Conservation (phyloP, 2,329 filamentous ascomycete species). For the Epichloe scottii region DNA sequence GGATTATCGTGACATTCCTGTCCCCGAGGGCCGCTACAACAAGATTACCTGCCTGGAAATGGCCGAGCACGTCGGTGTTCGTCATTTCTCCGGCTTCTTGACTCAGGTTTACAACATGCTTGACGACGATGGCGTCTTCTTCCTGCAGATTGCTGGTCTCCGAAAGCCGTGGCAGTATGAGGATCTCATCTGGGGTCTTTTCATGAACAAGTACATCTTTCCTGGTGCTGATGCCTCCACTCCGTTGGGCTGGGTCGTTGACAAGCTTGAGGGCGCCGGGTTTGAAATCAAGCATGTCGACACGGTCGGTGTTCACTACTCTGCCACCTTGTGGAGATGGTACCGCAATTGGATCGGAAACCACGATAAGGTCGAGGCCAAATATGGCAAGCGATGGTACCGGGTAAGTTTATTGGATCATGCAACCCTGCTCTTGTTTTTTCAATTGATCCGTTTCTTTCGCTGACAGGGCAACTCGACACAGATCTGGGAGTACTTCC, state of each 20-base stretch:
- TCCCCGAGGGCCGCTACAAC: constrained; percentile 58
- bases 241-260: constrained; percentile 76
- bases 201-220: constrained; percentile 99
- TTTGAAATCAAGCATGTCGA: constrained; percentile 80
- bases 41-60: constrained; percentile 98
- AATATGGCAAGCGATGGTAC: constrained; percentile 94
- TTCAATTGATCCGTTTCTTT: neutral
- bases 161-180: constrained; percentile 96
- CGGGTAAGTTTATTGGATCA: constrained; percentile 46
- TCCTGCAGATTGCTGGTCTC: constrained; percentile 88
- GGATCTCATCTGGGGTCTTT: constrained; percentile 93
- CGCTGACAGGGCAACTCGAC: neutral
- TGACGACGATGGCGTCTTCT: constrained; percentile 90
- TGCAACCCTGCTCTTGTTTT: neutral
- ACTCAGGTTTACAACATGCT: constrained; percentile 89
- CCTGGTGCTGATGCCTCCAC: constrained; percentile 92
- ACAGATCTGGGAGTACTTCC: constrained; percentile 87
- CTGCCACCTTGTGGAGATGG: constrained; percentile 93
- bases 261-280: constrained; percentile 61
- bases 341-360: constrained; percentile 98
- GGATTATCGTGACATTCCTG: constrained; percentile 91
- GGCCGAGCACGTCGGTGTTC: constrained; percentile 96
- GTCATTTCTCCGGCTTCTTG: constrained; percentile 71
- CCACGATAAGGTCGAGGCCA: constrained; percentile 80
- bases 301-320: constrained; percentile 94